Conservation (phyloP, 495 filamentous ascomycete genomes). For the Neohortaea acidophila region DNA sequence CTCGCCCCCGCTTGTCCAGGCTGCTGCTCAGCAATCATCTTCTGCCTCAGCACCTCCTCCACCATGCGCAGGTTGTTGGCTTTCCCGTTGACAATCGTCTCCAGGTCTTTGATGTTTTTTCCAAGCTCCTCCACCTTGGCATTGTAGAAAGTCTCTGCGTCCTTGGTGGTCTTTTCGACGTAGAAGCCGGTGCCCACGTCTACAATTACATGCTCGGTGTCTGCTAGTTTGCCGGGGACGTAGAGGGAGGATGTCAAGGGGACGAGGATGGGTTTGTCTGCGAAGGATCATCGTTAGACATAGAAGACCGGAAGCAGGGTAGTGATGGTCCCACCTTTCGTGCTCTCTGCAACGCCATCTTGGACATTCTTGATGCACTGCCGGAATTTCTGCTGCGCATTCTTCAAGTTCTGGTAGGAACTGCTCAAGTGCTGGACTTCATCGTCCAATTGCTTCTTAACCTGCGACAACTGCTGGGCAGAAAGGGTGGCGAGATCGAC, state of each 20-base stretch:
- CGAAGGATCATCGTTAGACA: background rate
- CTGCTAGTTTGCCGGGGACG: slow-evolving; percentile 66
- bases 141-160: slow-evolving; percentile 72
- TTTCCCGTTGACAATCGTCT: slow-evolving; percentile 74
- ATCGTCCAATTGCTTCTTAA: slow-evolving; percentile 90
- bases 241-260: slow-evolving; percentile 88
- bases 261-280: slow-evolving; percentile 60
- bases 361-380: slow-evolving; percentile 65
- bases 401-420: slow-evolving; percentile 76
- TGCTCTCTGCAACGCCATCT: slow-evolving; percentile 17
- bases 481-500: slow-evolving; percentile 50
- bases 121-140: slow-evolving; percentile 68
- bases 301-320: background rate
- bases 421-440: slow-evolving; percentile 84
- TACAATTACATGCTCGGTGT: slow-evolving; percentile 69
- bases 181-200: slow-evolving; percentile 96
- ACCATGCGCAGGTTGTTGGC: slow-evolving; percentile 68
- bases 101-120: slow-evolving; percentile 66
- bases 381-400: slow-evolving; percentile 77
- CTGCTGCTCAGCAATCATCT: slow-evolving; percentile 12
- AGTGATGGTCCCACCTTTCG: slow-evolving; percentile 27
- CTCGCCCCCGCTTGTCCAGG: slow-evolving; percentile 3
- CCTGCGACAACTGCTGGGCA: slow-evolving; percentile 40
- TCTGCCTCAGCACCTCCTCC: slow-evolving; percentile 43
- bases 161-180: slow-evolving; percentile 75